Conservation (phyloP, 2,329 filamentous ascomycete species). For the Chalara sp. region DNA sequence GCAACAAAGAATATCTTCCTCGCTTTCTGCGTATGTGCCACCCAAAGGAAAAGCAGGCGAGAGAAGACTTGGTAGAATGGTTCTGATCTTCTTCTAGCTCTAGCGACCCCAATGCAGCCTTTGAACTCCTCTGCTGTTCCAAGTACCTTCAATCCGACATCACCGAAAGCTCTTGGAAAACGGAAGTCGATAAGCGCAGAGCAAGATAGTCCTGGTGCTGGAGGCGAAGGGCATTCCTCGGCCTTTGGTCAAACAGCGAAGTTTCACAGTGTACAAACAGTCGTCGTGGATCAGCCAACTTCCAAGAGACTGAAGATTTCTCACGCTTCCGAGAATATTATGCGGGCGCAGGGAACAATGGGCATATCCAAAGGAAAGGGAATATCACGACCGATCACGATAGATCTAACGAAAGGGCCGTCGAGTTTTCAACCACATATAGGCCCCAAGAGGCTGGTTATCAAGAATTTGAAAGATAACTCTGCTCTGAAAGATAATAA, state of each 20-base stretch:
- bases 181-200: no score
- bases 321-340: conserved; percentile 39
- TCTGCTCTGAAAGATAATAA: conserved; percentile 52
- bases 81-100: no score
- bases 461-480: conserved; percentile 78
- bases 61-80: no score
- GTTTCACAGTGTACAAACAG: no score
- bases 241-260: no score
- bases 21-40: no score
- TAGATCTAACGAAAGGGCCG: conserved; percentile 19
- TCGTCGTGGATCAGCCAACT: conserved; percentile 39
- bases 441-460: conserved; percentile 79
- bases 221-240: no score
- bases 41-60: no score
- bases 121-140: not conserved
- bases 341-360: not conserved
- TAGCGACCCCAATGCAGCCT: not conserved
- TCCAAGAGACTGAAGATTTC: conserved; percentile 70
- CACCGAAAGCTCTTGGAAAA: no score
- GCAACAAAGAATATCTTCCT: no score
- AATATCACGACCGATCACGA: conserved; percentile 9
- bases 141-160: not conserved
- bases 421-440: conserved; percentile 60
- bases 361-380: conserved; percentile 19
- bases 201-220: not conserved